Base-by-base conservation (phyloP, 345 rosid genomes). In the Pistacia integerrima region DNA sequence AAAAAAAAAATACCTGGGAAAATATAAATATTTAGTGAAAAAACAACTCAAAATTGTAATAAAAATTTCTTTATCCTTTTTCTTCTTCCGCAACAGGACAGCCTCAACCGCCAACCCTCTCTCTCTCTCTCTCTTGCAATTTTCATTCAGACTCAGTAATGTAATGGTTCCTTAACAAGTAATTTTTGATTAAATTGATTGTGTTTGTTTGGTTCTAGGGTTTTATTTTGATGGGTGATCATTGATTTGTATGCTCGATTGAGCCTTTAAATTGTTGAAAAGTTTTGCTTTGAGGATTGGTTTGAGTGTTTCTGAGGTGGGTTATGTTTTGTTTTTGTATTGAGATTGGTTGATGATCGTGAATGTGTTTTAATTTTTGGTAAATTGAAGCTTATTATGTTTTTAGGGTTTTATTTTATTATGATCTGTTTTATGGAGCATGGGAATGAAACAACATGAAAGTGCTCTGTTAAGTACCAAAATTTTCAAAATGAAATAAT, bases 211-310 rank as follows among this genome's bases (percentile, higher is more conserved):
- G 8, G 46, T 22, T 58, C 8, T 52, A 38, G 51, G 52, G 56
- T 61, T 36, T 69, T 62, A 7, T 74, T 63, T 69, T 64, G 74
- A 41, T 44, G 8, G 38, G 2, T 61, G 59, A 61, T 78, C 76
- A 71, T 56, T 64, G 71, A 49, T 74, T 73, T 73, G 11, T 74
- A 28, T 68, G 59, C 41, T 52, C 44, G 51, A 61, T 51, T 63
- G 18, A 11, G 35, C 7, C 35, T 25, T 72, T 46, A 2, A 51
- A 18, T 57, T 65, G 38, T 51, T n/a, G 16, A 49, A 61, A 76
- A 41, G n/a, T 14, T 9, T 71, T 25, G 11, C 44, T 58, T 64
- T 41, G 6, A 36, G 14, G 44, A 16, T 73, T 49, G 25, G 10
- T 63, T 61, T 60, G 33, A 30, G 33, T 48, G 67, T 49, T 60